A percentile compares a stretch with the other conserved stretches of the same genome.
Conservation (phyloP, 768 basidiomycete genomes). For the Lyophyllum semitale region DNA sequence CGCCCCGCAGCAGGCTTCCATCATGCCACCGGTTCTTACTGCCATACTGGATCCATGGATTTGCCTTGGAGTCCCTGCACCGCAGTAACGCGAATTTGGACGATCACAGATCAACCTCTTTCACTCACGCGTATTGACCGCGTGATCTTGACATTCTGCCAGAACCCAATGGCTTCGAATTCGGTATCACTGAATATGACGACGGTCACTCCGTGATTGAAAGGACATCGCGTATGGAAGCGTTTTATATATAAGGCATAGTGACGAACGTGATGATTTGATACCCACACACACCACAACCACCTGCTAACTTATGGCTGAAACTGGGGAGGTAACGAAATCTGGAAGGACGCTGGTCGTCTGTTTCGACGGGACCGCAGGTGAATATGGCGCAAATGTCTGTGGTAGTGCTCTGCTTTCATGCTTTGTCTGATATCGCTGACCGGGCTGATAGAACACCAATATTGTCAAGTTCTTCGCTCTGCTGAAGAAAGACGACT, state of each 20-base stretch:
- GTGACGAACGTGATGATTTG: neutral
- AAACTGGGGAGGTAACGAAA: conserved; percentile 13
- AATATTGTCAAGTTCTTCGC: conserved; percentile 33
- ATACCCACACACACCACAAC: neutral
- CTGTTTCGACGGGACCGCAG: conserved; percentile 62
- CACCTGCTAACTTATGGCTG: conserved; percentile 16
- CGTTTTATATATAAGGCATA: conserved; percentile 7
- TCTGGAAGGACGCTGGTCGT: conserved; percentile 25
- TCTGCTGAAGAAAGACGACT: conserved; percentile 28
- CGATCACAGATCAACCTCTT: neutral
- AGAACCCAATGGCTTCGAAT: neutral
- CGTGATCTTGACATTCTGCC: neutral
- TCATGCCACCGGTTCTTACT: too few species aligned
- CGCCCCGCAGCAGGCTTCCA: neutral
- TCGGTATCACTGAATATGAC: neutral
- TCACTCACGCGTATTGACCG: neutral
- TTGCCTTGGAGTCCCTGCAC: too few species aligned
- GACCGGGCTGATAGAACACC: conserved; percentile 21
- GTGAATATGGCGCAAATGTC: conserved; percentile 42
- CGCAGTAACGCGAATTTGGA: neutral
- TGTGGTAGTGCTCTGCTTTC: conserved; percentile 10
- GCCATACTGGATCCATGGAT: too few species aligned
- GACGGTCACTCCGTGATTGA: neutral
- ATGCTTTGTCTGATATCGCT: neutral
- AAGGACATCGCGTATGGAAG: neutral